Percentiles rank a stretch among this genome's conserved stretches.
phyloP scores from a whole-genome alignment of 306 rosid species.

The Mimosa bimucronata region DNA sequence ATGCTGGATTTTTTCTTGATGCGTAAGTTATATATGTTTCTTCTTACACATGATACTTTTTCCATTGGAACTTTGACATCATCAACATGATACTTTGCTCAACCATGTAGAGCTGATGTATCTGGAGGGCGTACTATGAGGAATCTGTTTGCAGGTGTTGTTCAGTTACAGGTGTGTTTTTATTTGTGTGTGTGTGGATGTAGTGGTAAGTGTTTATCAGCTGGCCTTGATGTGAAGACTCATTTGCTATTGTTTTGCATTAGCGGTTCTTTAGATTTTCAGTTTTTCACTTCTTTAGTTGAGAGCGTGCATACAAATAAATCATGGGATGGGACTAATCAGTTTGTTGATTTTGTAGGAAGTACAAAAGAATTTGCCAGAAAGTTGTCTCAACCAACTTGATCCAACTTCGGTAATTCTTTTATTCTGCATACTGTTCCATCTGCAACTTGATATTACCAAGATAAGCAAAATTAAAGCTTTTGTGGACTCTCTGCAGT shows the following conservation, averaged over 20 bases:
- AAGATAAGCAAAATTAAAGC: conserved; percentile 23
- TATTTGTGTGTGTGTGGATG: not conserved
- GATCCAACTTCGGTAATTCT: conserved; percentile 78
- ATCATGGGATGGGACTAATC: not conserved
- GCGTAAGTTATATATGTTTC: conserved; percentile 57
- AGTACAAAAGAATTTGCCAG: conserved; percentile 71
- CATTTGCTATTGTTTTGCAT: not conserved
- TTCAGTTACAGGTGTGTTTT: conserved; percentile 71
- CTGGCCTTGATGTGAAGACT: not conserved
- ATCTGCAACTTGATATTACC: conserved; percentile 16
- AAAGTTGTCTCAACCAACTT: conserved; percentile 54
- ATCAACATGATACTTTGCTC: conserved; percentile 24
- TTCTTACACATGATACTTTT: conserved; percentile 18
- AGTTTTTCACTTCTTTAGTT: not conserved
- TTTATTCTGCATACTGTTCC: conserved; percentile 33
- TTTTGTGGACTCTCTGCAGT: conserved; percentile 47
- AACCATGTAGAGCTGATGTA: conserved; percentile 68
- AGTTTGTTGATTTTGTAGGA: conserved; percentile 53
- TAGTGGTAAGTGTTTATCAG: not conserved
- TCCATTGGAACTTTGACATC: conserved; percentile 25
- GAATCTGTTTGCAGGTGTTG: conserved; percentile 75
- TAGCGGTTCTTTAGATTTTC: not conserved
- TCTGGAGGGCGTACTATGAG: conserved; percentile 75
- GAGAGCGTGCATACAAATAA: conserved; percentile 22
- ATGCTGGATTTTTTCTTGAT: conserved; percentile 85